A percentile compares a stretch with the other conserved stretches of the same genome.
phyloP scores from a whole-genome alignment of 352 stramenopile species.

The Peronospora tabacina region DNA sequence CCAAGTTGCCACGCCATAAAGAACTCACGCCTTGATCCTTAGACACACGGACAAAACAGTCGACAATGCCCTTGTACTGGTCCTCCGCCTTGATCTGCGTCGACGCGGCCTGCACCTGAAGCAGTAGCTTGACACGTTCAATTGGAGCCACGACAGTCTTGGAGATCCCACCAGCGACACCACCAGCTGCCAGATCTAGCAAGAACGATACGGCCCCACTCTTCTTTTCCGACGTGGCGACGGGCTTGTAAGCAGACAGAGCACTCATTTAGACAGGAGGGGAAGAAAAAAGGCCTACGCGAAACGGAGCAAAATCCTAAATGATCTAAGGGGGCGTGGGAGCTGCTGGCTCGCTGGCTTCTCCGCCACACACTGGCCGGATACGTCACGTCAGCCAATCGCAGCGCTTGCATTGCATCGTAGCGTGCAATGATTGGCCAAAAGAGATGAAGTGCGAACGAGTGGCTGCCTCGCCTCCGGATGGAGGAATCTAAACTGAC shows the following conservation, averaged over 20 bases:
- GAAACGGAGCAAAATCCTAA: slow-evolving; percentile 82
- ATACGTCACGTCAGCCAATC: slow-evolving; percentile 8
- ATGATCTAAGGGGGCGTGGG: slow-evolving; percentile 31
- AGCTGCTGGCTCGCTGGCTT: slow-evolving; percentile 20
- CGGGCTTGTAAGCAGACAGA: slow-evolving; percentile 67
- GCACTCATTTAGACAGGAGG: slow-evolving; percentile 56
- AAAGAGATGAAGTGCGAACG: slow-evolving; percentile 44
- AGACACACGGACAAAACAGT: slow-evolving; percentile 87
- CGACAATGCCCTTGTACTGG: slow-evolving; percentile 89
- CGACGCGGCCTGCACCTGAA: slow-evolving; percentile 88
- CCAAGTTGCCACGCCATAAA: slow-evolving; percentile 89
- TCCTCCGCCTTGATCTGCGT: slow-evolving; percentile 88
- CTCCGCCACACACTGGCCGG: slow-evolving; percentile 42
- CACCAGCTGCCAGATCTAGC: slow-evolving; percentile 76
- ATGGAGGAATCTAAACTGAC: neutral
- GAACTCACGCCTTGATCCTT: slow-evolving; percentile 84
- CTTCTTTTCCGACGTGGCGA: slow-evolving; percentile 73
- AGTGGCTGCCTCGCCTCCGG: slow-evolving; percentile 32
- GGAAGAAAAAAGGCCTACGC: slow-evolving; percentile 38
- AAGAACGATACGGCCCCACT: slow-evolving; percentile 56
- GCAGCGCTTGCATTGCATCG: neutral
- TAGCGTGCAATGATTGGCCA: slow-evolving; percentile 25
- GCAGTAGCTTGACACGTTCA: slow-evolving; percentile 88
- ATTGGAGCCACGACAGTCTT: slow-evolving; percentile 89
- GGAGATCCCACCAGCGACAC: slow-evolving; percentile 82